Percentiles rank a stretch among this genome's conserved stretches.
These are phyloP conservation scores for Myriangium duriaei DNA, from an alignment of 2,329 filamentous ascomycete genomes.

Conservation along the genomic window DNA sequence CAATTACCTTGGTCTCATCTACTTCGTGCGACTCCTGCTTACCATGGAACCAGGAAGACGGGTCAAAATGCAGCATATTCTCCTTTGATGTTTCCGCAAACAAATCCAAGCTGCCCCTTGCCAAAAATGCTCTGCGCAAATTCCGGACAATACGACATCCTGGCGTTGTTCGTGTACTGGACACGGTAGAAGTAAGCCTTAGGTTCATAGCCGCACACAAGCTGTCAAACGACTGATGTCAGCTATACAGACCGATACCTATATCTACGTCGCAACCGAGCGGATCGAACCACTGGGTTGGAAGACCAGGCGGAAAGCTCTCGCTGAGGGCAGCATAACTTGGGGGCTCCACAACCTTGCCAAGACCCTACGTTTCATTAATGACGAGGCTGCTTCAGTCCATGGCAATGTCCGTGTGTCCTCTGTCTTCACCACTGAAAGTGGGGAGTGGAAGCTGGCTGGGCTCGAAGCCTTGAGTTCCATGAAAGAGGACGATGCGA, in stretches of 20 bases:
- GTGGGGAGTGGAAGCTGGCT: conserved; percentile 93
- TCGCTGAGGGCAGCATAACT: conserved; percentile 87
- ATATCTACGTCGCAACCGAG: conserved; percentile 94
- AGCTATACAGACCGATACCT: conserved; percentile 63
- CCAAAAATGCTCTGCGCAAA: conserved; percentile 89
- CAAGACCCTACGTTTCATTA: conserved; percentile 90
- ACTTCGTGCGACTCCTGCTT: no score
- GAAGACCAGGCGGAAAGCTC: conserved; percentile 77
- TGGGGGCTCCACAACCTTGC: conserved; percentile 87
- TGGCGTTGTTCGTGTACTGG: conserved; percentile 84
- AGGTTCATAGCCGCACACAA: conserved; percentile 2
- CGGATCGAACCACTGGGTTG: conserved; percentile 75
- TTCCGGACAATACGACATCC: conserved; percentile 86
- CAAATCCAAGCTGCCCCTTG: conserved; percentile 68
- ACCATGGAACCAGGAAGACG: conserved; percentile 61
- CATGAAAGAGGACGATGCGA: conserved; percentile 87
- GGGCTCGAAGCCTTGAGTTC: conserved; percentile 91
- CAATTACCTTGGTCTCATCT: no score
- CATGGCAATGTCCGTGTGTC: conserved; percentile 77
- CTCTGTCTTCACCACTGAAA: conserved; percentile 86
- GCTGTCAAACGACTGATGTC: not conserved
- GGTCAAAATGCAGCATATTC: conserved; percentile 90
- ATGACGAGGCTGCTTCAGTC: conserved; percentile 80
- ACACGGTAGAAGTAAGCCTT: conserved; percentile 70
- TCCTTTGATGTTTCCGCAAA: conserved; percentile 81